Evolutionary conservation across 352 stramenopile species (phyloP).

Genomic region (Globisporangium megalacanthum): DNA sequence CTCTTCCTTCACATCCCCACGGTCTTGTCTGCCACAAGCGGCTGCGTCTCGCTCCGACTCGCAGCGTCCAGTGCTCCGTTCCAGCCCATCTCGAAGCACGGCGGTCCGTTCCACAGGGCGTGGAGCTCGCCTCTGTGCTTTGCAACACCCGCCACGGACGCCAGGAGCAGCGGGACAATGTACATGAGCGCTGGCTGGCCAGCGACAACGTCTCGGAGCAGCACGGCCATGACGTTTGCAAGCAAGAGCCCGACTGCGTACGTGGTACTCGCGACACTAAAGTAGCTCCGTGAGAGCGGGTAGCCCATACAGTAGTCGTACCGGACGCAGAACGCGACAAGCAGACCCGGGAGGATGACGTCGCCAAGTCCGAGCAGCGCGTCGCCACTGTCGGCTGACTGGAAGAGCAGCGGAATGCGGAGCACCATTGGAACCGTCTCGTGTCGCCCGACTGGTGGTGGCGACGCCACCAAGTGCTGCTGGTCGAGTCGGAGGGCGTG

Average conservation of each 20-base stretch:
- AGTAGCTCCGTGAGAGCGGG: conserved; percentile 69
- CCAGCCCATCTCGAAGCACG: conserved; percentile 26
- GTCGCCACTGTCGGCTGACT: conserved; percentile 83
- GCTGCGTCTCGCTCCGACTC: conserved; percentile 4
- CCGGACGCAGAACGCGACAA: conserved; percentile 90
- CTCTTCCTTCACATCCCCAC: no score
- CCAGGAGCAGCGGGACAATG: conserved; percentile 88
- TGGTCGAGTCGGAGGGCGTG: conserved; percentile 66
- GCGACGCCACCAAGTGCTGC: conserved; percentile 28
- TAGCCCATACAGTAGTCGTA: conserved; percentile 85
- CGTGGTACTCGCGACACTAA: conserved; percentile 43
- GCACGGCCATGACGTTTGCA: conserved; percentile 90
- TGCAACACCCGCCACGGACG: conserved; percentile 51
- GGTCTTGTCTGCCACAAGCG: conserved; percentile 3
- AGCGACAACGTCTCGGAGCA: conserved; percentile 77
- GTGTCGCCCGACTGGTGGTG: conserved; percentile 62
- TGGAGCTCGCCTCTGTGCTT: conserved; percentile 46
- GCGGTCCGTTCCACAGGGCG: conserved; percentile 71
- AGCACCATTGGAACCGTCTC: conserved; percentile 92
- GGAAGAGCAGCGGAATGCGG: conserved; percentile 35
- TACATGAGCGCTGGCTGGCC: conserved; percentile 95
- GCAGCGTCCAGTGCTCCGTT: neutral
- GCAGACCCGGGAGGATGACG: conserved; percentile 94
- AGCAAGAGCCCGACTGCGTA: conserved; percentile 91
- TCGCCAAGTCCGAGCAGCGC: conserved; percentile 94